Percentiles rank a stretch among this genome's conserved stretches.
Conservation (phyloP, 106 monocot species). For the Cymbidium sinense region DNA sequence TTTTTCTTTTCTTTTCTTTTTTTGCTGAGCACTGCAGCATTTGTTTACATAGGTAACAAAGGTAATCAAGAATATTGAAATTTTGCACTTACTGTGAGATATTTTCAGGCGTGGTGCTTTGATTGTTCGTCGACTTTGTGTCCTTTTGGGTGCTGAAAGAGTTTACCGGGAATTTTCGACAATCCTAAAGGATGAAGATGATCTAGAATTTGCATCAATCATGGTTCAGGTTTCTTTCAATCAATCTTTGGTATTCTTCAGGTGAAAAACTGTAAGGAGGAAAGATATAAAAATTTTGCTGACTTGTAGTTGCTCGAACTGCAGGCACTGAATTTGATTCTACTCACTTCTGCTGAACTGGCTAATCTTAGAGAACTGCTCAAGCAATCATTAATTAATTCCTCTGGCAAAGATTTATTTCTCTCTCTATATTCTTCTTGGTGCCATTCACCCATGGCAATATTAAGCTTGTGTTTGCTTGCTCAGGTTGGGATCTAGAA, state of each 20-base stretch:
- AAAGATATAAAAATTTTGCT: not conserved
- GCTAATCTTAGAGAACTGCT: slow-evolving; percentile 63
- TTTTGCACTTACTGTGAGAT: not conserved
- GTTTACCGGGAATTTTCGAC: slow-evolving; percentile 86
- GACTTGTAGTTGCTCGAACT: slow-evolving; percentile 8
- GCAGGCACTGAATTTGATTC: slow-evolving; percentile 96
- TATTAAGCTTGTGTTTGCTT: slow-evolving; percentile 85
- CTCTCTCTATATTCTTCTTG: slow-evolving; percentile 84
- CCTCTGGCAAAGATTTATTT: slow-evolving; percentile 76
- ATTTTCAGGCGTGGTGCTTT: slow-evolving; percentile 80
- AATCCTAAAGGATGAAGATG: slow-evolving; percentile 74
- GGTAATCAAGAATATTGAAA: not conserved
- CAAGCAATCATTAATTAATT: slow-evolving; percentile 63
- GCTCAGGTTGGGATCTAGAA: slow-evolving; percentile 54
- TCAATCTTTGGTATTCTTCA: not conserved
- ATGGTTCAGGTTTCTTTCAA: slow-evolving; percentile 86
- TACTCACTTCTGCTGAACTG: slow-evolving; percentile 93
- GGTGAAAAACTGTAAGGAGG: not conserved
- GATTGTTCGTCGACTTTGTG: slow-evolving; percentile 84
- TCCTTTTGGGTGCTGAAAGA: slow-evolving; percentile 77
- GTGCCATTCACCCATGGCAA: slow-evolving; percentile 98
- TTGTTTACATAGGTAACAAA: not conserved
- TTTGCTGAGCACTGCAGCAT: not conserved
- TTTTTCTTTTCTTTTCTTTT: not conserved
- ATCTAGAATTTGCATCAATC: slow-evolving; percentile 76